Conservation (phyloP, 257 asterid species). For the Capsicum pubescens region DNA sequence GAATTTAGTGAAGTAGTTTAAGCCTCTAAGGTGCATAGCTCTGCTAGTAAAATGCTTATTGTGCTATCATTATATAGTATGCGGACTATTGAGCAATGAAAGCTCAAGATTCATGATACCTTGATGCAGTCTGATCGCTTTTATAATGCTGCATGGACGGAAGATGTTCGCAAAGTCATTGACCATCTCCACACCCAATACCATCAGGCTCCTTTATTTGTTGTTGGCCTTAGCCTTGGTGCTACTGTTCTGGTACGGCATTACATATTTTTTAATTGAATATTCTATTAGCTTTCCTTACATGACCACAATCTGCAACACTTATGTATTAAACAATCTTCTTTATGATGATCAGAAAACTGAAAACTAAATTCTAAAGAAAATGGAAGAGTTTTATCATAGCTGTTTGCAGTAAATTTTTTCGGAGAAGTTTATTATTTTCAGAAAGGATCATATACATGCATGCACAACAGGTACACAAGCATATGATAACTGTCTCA, state of each 20-base stretch:
- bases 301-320: neutral
- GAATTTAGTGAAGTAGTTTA: neutral
- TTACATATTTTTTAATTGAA: constrained; percentile 18
- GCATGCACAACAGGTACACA: neutral
- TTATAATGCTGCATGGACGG: constrained; percentile 93
- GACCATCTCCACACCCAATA: constrained; percentile 64
- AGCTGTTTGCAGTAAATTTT: constrained; percentile 16
- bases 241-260: constrained; percentile 82
- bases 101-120: constrained; percentile 23
- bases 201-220: constrained; percentile 78
- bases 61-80: neutral
- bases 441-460: neutral
- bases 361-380: constrained; percentile 12
- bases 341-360: neutral
- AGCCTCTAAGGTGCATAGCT: neutral
- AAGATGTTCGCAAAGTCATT: constrained; percentile 74
- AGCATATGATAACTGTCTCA: neutral
- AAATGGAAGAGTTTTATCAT: neutral
- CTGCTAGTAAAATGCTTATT: neutral
- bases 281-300: neutral
- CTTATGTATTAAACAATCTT: neutral
- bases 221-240: constrained; percentile 92
- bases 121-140: constrained; percentile 78
- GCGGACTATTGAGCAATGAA: constrained; percentile 13
- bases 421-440: constrained; percentile 5